Base-by-base conservation (phyloP, 2,329 filamentous ascomycete genomes). In the Colletotrichum paranaense region DNA sequence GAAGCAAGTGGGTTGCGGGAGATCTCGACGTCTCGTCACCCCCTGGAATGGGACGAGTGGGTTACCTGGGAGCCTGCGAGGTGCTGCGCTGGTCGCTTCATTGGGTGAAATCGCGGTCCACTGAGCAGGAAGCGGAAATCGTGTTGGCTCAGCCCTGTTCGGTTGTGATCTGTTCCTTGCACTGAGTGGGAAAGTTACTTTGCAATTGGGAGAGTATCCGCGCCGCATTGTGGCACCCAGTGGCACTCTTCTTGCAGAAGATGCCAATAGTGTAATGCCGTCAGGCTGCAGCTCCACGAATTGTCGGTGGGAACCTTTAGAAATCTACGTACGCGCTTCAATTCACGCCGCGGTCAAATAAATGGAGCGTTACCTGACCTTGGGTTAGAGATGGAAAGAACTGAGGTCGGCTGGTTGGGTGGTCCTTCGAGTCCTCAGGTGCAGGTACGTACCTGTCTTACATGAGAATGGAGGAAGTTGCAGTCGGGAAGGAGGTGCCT, bases 101-200 rank as follows among this genome's bases (percentile, higher is more conserved):
- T 73, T 73, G 70, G 66, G 42, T 24, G 22, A 60, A 30, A 28
- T 16, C 16, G 5, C n/a, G 42, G 46, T 26, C 46, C 66, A 55
- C 46, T 55, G 55, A 60, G 32, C 22, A 58, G 30, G 60, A 56
- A 56, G 60, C 60, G 56, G 60, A 62, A 73, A 73, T 59, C 67
- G 56, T 67, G 67, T 73, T 73, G 67, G 70, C 71, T 73, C 71
- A 73, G 71, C 71, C 71, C 60, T 73, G 71, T 62, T 73, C 56
- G 67, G 67, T 42, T 66, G 60, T 52, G 35, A 46, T 57, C 49
- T 62, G 56, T 62, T 32, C 8, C 35, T 64, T 55, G 53, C 60
- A 42, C 57, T 22, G 49, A 14, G 32, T 11, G 35, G 46, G 12
- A 62, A 67, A 62, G 57, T 49, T 62, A 14, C 57, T 46, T n/a